These are phyloP conservation scores for Neurospora africana DNA, from an alignment of 495 filamentous ascomycete genomes.

Conservation along the genomic window DNA sequence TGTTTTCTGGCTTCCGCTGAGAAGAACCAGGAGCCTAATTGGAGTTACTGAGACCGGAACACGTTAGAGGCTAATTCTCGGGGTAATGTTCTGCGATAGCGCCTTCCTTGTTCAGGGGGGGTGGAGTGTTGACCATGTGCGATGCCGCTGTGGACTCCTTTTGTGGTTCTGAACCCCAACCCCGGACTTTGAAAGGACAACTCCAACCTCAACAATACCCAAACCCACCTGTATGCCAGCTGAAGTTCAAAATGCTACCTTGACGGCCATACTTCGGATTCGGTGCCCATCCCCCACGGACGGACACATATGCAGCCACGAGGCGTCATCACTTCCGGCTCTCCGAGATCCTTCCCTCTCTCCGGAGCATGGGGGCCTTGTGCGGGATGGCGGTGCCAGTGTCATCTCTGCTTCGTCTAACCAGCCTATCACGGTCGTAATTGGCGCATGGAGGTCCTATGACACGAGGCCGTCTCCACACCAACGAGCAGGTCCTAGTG, in stretches of 20 bases:
- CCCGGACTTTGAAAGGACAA: background rate
- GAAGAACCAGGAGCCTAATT: background rate
- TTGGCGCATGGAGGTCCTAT: background rate
- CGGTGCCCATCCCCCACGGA: background rate
- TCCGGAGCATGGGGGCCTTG: conserved; percentile 3
- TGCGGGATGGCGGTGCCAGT: background rate
- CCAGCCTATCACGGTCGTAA: background rate
- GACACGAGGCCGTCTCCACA: background rate
- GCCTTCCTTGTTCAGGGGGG: background rate
- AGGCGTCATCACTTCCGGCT: conserved; percentile 5
- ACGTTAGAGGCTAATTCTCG: background rate
- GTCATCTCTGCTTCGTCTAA: background rate
- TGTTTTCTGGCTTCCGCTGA: background rate
- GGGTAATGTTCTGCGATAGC: background rate
- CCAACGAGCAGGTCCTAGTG: background rate
- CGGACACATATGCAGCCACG: background rate
- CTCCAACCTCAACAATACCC: background rate
- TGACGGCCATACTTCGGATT: background rate
- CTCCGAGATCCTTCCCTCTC: conserved; percentile 12
- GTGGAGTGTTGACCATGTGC: background rate
- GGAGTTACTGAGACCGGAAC: background rate
- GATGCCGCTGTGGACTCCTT: background rate
- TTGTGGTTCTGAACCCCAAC: background rate
- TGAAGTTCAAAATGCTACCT: background rate
- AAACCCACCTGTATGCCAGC: background rate